Base-by-base conservation (phyloP, 768 basidiomycete species). In the Pleurotus cornucopiae region DNA sequence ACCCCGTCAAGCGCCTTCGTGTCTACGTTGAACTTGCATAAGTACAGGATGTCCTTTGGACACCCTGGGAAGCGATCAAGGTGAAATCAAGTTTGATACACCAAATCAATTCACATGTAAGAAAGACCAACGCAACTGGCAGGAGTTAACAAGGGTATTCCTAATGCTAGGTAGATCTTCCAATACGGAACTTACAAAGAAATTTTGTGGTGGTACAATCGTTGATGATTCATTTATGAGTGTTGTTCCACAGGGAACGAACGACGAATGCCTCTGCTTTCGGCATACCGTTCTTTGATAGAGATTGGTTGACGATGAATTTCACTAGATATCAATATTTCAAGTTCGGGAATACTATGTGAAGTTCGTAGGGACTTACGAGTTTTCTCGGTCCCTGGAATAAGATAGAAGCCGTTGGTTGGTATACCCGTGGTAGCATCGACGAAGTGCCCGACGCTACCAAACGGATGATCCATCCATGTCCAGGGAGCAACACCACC, bases 391-490 rank as follows among this genome's bases (percentile, higher is more conserved):
- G 75, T 71, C 0, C 80, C 80, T 2, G 83, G 83, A 23, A 83
- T 60, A 14, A 84, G 74, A 64, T 77, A 81, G 64, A 81, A 83
- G 2, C 78, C 82, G 54, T 84, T 83, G 11, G 69, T 66, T 0
- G 79, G 77, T 3, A 67, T 20, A 0, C 71, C 72, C 0, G 75
- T 81, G 5, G 57, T 51, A 18, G 61, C 64, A 57, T 83, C 80
- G 38, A 76, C 66, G 62, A 84, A 84, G 43, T 76, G 67, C 6
- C 82, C 83, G 1, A 83, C 68, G 0, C 80, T 83, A 14, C 79
- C 79, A 0, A 71, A 67, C 0, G 82, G 82, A 64, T 84, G 82
- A 54, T 84, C 83, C 1, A 85, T 68, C 82, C 82, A 84, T 4
- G 82, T 77, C 77, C 80, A 84, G 0, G 76, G 69, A 0, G 77